phyloP scores from a whole-genome alignment of 139 green algal genomes.

The Limnomonas spitsbergensis region DNA sequence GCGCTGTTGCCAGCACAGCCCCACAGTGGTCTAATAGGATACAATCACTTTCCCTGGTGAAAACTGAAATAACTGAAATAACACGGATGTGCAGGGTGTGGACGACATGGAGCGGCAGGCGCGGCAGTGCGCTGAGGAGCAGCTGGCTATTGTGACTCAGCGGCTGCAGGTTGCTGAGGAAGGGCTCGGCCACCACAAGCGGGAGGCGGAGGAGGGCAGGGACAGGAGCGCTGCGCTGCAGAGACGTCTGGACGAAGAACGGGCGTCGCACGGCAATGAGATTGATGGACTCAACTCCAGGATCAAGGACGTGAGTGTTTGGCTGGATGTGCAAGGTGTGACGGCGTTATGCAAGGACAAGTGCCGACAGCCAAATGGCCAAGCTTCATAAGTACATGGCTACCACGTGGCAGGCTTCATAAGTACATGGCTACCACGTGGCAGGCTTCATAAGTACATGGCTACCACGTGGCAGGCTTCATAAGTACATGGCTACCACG shows the following conservation, averaged over 20 bases:
- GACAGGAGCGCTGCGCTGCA: neutral
- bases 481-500: too few species aligned
- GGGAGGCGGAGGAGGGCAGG: neutral
- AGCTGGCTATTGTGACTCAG: slow-evolving; percentile 4
- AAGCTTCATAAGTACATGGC: too few species aligned
- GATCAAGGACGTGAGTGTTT: slow-evolving; percentile 9
- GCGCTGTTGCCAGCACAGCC: too few species aligned
- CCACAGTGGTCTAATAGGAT: too few species aligned
- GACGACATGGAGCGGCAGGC: slow-evolving; percentile 21
- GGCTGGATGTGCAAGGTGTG: neutral
- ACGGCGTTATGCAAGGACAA: too few species aligned
- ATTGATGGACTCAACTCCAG: neutral
- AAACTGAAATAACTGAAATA: too few species aligned
- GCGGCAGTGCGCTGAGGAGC: slow-evolving; percentile 16
- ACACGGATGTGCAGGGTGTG: slow-evolving; percentile 9
- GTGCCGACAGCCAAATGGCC: too few species aligned
- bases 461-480: too few species aligned
- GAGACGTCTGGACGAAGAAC: neutral
- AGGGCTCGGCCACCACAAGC: neutral
- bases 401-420: too few species aligned
- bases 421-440: too few species aligned
- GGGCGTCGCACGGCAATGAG: neutral
- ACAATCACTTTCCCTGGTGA: too few species aligned
- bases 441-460: too few species aligned
- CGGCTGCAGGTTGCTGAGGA: slow-evolving; percentile 1